phyloP scores from a whole-genome alignment of 108 stramenopile genomes.

The Cyclotella baltica region DNA sequence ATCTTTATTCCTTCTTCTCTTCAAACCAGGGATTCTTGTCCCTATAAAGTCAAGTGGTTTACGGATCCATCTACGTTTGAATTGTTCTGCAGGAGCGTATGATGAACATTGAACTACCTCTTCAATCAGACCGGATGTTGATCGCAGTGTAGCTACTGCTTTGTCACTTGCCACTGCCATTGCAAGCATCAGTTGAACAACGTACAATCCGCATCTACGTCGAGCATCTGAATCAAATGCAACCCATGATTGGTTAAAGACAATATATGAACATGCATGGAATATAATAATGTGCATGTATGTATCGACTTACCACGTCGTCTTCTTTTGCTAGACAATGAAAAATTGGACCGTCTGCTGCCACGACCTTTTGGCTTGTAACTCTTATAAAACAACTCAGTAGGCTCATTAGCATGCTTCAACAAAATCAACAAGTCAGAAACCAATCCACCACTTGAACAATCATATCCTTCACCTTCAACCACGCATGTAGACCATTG shows the following conservation, averaged over 20 bases:
- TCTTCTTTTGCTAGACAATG: slow-evolving; percentile 30
- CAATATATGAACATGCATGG: neutral
- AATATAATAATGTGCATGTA: neutral
- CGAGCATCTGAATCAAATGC: slow-evolving; percentile 48
- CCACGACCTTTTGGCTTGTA: slow-evolving; percentile 28
- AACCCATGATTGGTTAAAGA: neutral
- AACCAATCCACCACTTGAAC: slow-evolving; percentile 44
- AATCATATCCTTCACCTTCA: slow-evolving; percentile 37
- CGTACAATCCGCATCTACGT: slow-evolving; percentile 74
- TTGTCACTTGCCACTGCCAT: slow-evolving; percentile 82
- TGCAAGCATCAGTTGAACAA: slow-evolving; percentile 76
- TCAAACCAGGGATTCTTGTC: slow-evolving; percentile 26
- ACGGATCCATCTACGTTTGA: slow-evolving; percentile 46
- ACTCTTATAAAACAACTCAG: slow-evolving; percentile 39
- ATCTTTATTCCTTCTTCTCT: neutral
- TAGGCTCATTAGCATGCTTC: slow-evolving; percentile 64
- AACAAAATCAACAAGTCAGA: slow-evolving; percentile 71
- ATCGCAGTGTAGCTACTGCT: slow-evolving; percentile 71
- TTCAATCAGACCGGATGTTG: slow-evolving; percentile 71
- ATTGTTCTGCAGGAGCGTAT: slow-evolving; percentile 42
- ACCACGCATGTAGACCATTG: slow-evolving; percentile 51
- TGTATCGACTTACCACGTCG: slow-evolving; percentile 32
- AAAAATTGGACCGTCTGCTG: slow-evolving; percentile 21
- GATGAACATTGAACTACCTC: slow-evolving; percentile 62
- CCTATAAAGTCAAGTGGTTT: slow-evolving; percentile 39